Evolutionary conservation across 345 rosid genomes (phyloP).

Genomic region (Erucastrum elatum): DNA sequence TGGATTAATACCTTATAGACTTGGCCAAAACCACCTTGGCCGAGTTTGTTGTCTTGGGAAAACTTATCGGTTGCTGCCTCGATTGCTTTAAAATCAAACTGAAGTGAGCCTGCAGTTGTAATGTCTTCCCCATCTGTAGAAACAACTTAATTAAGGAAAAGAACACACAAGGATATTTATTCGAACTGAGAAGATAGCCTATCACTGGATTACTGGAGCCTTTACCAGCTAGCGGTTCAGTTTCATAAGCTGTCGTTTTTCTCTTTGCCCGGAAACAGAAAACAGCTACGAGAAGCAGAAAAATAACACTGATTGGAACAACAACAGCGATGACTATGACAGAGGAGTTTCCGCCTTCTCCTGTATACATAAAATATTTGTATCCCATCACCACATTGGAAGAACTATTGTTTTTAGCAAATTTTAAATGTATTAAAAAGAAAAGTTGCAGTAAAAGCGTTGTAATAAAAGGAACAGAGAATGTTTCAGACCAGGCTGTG

Average conservation of each 20-base stretch:
- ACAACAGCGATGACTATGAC: conserved; percentile 38
- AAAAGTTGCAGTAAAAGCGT: no score
- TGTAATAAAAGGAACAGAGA: background rate
- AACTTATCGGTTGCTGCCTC: background rate
- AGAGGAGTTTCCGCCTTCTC: conserved; percentile 11
- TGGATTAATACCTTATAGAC: conserved; percentile 48
- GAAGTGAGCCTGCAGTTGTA: conserved; percentile 45
- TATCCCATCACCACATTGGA: no score
- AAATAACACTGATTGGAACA: conserved; percentile 20
- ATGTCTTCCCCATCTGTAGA: conserved; percentile 37
- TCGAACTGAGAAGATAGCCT: no score
- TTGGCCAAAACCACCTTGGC: conserved; percentile 68
- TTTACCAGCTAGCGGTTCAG: conserved; percentile 1
- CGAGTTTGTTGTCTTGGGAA: conserved; percentile 21
- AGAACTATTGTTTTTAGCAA: no score
- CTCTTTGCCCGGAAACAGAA: conserved; percentile 21
- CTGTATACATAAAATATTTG: conserved; percentile 26
- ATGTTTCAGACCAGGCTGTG: background rate
- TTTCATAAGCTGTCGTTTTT: conserved; percentile 21
- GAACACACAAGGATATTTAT: background rate
- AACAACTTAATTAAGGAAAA: background rate
- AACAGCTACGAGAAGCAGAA: conserved; percentile 26
- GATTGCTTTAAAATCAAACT: conserved; percentile 42
- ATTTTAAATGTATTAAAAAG: background rate
- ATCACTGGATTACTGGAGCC: no score